These are phyloP conservation scores for Nigrograna mackinnonii DNA, from an alignment of 2,329 filamentous ascomycete species.

Conservation along the genomic window DNA sequence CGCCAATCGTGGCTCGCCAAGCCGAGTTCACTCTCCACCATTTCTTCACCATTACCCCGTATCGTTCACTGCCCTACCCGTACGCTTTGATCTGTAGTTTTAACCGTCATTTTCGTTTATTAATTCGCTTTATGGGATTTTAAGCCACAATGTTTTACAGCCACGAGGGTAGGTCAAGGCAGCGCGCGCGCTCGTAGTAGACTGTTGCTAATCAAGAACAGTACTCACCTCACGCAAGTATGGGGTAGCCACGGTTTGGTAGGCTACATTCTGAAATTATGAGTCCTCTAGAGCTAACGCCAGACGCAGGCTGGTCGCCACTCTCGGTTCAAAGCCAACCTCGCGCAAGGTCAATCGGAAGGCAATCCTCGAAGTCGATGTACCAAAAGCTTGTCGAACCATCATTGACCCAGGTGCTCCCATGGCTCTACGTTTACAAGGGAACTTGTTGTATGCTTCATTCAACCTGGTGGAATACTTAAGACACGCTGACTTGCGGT, in stretches of 20 bases:
- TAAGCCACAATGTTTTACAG: constrained; percentile 81
- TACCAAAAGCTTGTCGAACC: constrained; percentile 84
- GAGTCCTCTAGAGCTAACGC: constrained; percentile 21
- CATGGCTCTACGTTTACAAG: constrained; percentile 86
- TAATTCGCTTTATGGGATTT: constrained; percentile 10
- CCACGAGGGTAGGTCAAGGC: constrained; percentile 73
- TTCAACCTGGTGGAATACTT: constrained; percentile 64
- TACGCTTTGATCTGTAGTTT: background rate
- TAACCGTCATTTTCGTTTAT: constrained; percentile 1
- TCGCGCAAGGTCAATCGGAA: constrained; percentile 79
- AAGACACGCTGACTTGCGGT: background rate
- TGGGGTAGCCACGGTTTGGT: constrained; percentile 96
- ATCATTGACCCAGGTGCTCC: constrained; percentile 85
- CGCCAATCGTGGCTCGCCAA: too few species aligned
- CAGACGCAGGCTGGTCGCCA: constrained; percentile 79
- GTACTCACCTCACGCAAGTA: constrained; percentile 85
- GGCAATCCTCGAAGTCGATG: constrained; percentile 84
- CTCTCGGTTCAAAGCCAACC: constrained; percentile 73
- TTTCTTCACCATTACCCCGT: background rate
- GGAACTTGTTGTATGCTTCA: constrained; percentile 72
- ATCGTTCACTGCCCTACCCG: background rate
- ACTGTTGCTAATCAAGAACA: constrained; percentile 36
- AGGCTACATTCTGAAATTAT: constrained; percentile 30
- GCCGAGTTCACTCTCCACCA: too few species aligned
- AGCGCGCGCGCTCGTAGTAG: constrained; percentile 1